A percentile compares a stretch with the other conserved stretches of the same genome.
phyloP scores from a whole-genome alignment of 306 rosid genomes.

The Casuarina glauca region DNA sequence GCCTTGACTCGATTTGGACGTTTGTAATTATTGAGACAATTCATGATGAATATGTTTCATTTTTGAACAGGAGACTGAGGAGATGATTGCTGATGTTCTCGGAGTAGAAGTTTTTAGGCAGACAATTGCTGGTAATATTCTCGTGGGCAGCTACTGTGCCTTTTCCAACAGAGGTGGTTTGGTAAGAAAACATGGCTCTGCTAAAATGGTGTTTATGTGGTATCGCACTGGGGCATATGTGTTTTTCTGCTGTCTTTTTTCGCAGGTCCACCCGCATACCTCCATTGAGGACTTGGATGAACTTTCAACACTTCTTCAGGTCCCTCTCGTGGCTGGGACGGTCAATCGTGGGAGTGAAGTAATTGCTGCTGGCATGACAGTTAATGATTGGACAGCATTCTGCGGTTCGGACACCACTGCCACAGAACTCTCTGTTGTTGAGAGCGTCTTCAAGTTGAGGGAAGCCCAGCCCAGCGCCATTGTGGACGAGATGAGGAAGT shows the following conservation, averaged over 20 bases:
- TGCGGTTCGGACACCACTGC: conserved; percentile 96
- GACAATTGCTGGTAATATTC: conserved; percentile 86
- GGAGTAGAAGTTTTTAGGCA: conserved; percentile 98
- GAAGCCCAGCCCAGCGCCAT: conserved; percentile 82
- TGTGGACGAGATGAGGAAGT: conserved; percentile 86
- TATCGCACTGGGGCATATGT: neutral
- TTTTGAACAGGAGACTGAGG: conserved; percentile 80
- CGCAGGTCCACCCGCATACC: conserved; percentile 94
- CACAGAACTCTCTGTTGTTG: conserved; percentile 86
- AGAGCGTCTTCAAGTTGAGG: conserved; percentile 89
- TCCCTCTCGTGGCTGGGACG: conserved; percentile 87
- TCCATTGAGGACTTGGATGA: conserved; percentile 91
- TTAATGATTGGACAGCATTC: conserved; percentile 94
- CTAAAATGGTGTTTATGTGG: neutral
- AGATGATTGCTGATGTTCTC: conserved; percentile 88
- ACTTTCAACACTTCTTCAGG: conserved; percentile 93
- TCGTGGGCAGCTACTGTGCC: conserved; percentile 88
- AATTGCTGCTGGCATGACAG: conserved; percentile 79
- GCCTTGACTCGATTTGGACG: neutral
- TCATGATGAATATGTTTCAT: conserved; percentile 22
- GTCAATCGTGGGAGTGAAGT: conserved; percentile 94
- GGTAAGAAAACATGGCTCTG: conserved; percentile 46
- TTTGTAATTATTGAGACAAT: conserved; percentile 9
- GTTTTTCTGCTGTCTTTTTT: neutral
- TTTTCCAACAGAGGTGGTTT: conserved; percentile 90